A percentile compares a stretch with the other conserved stretches of the same genome.
Conservation (phyloP, 371 early-diverging fungal species). For the Apophysomyces elegans region DNA sequence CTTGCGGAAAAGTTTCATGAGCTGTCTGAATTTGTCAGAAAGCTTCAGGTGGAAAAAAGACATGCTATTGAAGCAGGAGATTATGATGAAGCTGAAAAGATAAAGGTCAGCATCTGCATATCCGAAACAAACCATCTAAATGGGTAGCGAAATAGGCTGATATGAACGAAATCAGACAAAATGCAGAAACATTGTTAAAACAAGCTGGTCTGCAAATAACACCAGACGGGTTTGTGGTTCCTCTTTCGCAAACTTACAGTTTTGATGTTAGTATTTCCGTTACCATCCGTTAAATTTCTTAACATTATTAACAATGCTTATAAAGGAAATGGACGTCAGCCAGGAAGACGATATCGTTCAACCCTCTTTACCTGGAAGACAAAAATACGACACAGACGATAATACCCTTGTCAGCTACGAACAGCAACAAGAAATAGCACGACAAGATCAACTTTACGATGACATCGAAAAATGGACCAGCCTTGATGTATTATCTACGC, state of each 20-base stretch:
- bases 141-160: slow-evolving; percentile 15
- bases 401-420: slow-evolving; percentile 19
- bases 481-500: slow-evolving; percentile 16
- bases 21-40: slow-evolving; percentile 60
- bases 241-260: slow-evolving; percentile 10
- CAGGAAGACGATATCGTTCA: slow-evolving; percentile 10
- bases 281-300: not conserved
- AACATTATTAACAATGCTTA: not conserved
- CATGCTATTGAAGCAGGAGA: slow-evolving; percentile 71
- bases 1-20: slow-evolving; percentile 34
- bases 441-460: slow-evolving; percentile 27
- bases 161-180: slow-evolving; percentile 25
- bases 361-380: not conserved
- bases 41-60: slow-evolving; percentile 60
- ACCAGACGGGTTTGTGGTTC: slow-evolving; percentile 22
- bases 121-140: not conserved
- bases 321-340: slow-evolving; percentile 9
- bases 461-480: slow-evolving; percentile 34
- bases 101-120: slow-evolving; percentile 44
- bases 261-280: slow-evolving; percentile 2
- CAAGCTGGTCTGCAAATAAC: slow-evolving; percentile 24
- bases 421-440: slow-evolving; percentile 15
- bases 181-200: slow-evolving; percentile 22
- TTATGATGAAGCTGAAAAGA: slow-evolving; percentile 74
- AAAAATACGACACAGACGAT: slow-evolving; percentile 15